Base-by-base conservation (phyloP, 495 filamentous ascomycete genomes). In the Hyaloscypha finlandica region DNA sequence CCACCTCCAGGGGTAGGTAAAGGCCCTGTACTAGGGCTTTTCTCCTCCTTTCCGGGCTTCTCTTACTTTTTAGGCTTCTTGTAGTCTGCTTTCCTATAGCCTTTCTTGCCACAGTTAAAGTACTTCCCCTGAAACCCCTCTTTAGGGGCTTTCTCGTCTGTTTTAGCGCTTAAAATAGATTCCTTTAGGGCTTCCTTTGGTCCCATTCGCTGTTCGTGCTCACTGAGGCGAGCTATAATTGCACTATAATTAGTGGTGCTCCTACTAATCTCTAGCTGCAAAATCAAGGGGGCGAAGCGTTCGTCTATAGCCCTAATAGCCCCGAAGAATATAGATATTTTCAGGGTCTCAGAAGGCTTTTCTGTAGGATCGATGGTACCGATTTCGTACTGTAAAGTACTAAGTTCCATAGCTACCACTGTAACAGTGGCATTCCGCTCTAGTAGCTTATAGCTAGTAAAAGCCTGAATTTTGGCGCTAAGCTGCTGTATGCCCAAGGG, bases 331-430 rank as follows among this genome's bases (percentile, higher is more conserved):
- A 63, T 4, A 0, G 37, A 22, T 63, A 52, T 63, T 33, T 63
- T 63, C 2, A 53, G 45, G 3, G 19, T 32, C 2, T 63, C 25
- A 30, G 45, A 31, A 11, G 60, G 60, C 39, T 30, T 51, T 53
- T 63, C 60, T 2, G n/a, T 33, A 53, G 45, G 60, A 37, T 53
- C 45, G 4, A 63, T 63, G 25, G 45, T 20, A 0, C 22, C 60
- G 45, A 63, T 51, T 52, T 63, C 60, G 9, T 51, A 35, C 30
- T 63, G 4, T 52, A 63, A 25, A n/a, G 37, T 63, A 33, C 22
- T 63, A 2, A 63, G 14, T 29, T 37, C 20, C 1, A 19, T 53
- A 37, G 60, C 60, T n/a, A 63, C n/a, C 12, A 19, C 39, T 1
- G 60, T 12, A 8, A 63, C 39, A 16, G 60, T 63, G 16, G 42